Evolutionary conservation across 176 grass and related monocot genomes (phyloP).

Genomic region (Oryza nivara): DNA sequence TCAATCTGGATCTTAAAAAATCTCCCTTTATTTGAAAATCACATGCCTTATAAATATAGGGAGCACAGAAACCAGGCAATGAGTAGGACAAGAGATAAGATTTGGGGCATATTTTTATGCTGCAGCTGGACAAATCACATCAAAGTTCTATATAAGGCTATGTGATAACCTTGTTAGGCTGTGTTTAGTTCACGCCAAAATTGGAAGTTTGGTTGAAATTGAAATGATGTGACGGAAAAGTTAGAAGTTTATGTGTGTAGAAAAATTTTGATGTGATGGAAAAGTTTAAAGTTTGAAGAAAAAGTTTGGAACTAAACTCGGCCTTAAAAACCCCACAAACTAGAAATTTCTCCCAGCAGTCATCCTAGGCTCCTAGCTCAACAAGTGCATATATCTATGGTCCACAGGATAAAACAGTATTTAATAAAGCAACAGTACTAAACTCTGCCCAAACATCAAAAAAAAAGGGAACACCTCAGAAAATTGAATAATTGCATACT

Average conservation of each 20-base stretch:
- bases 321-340: not conserved
- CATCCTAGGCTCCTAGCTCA: not conserved
- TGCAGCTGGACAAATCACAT: constrained; percentile 34
- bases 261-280: too few species aligned
- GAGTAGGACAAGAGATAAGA: constrained; percentile 37
- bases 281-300: too few species aligned
- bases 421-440: not conserved
- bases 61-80: constrained; percentile 38
- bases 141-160: constrained; percentile 10
- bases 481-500: not conserved
- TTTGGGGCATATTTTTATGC: constrained; percentile 12
- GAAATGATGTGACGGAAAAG: too few species aligned
- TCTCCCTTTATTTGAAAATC: not conserved
- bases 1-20: not conserved
- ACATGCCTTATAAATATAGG: constrained; percentile 10
- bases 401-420: constrained; percentile 20
- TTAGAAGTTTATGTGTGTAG: too few species aligned
- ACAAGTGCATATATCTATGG: not conserved
- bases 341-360: not conserved
- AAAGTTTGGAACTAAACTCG: too few species aligned
- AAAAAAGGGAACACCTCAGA: not conserved
- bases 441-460: not conserved
- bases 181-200: too few species aligned
- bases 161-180: constrained; percentile 14
- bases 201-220: too few species aligned